Evolutionary conservation across 2,329 filamentous ascomycete species (phyloP).

Genomic region (Pezicula neosporulosa): DNA sequence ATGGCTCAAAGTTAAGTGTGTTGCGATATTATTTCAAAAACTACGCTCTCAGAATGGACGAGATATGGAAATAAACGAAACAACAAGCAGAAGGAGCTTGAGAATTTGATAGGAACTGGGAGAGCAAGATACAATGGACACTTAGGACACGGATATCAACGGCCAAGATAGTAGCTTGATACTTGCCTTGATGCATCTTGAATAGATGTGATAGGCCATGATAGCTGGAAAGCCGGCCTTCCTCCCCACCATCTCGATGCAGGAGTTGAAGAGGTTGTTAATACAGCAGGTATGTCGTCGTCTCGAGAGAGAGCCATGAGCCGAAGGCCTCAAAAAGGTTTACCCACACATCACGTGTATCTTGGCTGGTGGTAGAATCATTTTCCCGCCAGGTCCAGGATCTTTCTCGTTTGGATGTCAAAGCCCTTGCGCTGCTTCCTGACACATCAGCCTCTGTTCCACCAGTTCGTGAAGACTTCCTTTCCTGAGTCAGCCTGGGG

Average conservation of each 20-base stretch:
- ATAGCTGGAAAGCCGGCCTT: background rate
- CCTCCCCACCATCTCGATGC: background rate
- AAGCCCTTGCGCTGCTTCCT: no score
- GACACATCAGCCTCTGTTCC: background rate
- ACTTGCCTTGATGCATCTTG: slow-evolving; percentile 4
- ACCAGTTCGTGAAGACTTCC: background rate
- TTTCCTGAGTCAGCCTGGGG: background rate
- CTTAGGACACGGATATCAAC: no score
- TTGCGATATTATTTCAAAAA: no score
- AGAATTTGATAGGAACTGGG: no score
- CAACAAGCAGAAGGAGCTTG: no score
- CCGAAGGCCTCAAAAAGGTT: background rate
- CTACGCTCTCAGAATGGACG: no score
- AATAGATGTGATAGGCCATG: background rate
- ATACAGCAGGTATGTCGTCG: background rate
- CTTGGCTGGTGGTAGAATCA: background rate
- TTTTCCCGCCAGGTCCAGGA: background rate
- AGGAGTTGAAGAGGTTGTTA: background rate
- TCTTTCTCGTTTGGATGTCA: background rate
- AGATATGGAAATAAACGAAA: no score
- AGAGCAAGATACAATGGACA: no score
- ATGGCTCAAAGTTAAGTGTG: no score
- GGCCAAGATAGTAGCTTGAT: slow-evolving; percentile 1
- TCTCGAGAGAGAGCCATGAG: background rate
- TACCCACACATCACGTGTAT: background rate